Base-by-base conservation (phyloP, 495 filamentous ascomycete genomes). In the Hypomontagnella submonticulosa region DNA sequence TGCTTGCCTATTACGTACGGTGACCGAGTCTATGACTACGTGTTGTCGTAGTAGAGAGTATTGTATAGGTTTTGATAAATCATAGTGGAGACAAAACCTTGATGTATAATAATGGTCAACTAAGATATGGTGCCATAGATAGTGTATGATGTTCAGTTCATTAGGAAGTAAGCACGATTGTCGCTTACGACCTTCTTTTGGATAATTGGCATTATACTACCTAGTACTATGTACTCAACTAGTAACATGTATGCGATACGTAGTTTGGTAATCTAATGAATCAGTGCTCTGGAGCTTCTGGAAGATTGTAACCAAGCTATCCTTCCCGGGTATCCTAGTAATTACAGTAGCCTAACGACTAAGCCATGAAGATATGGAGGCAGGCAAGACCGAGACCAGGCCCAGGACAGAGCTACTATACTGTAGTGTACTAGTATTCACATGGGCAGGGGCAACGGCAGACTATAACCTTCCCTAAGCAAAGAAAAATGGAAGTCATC, bases 401-500 rank as follows among this genome's bases (percentile, higher is more conserved):
- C 2, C 23, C 23, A 27, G 23, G 23, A 6, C 23, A 3, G 23
- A 27, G 23, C 3, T 6, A n/a, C n/a, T n/a, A n/a, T n/a, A n/a
- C n/a, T n/a, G n/a, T 27, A 27, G 23, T 27, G 6, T 27, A 27
- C 3, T 27, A 27, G 23, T 12, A 19, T 50, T 49, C 11, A 41
- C 15, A 34, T 36, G 43, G 30, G 46, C 47, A 63, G 36, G 44
- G 51, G 30, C 57, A 46, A 46, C 12, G 19, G 19, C 32, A 15
- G 7, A 4, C 18, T 32, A 48, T 27, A 33, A 50, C 30, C 3
- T 55, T 23, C 30, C 15, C 3, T 37, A 8, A 36, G 46, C 27
- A 2, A 38, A 12, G 9, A 13, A 13, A 38, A 38, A 38, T 3
- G 10, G 36, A 2, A 38, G 9, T 13, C 36, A 3, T 12, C 36